Evolutionary conservation across 345 rosid species (phyloP), one percentile per base, ranked within the genome.

Genomic region (Mangifera indica): DNA sequence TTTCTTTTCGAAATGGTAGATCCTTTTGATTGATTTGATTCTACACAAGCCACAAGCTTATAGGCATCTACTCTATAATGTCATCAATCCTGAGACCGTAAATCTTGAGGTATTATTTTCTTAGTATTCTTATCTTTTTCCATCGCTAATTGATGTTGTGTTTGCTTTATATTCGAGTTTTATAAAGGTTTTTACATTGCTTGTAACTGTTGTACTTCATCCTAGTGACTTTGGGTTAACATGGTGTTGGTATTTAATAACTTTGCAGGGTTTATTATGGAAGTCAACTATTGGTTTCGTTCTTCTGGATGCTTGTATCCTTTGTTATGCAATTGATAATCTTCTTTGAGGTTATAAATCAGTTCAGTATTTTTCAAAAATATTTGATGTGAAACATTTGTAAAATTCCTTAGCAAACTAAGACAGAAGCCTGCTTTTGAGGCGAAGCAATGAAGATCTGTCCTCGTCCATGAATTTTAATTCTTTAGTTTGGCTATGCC

Each of bases 301-400:
- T 75, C 82, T 91, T 71, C 70, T 92, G 72, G 98, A 94, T 84
- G 84, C 82, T 78, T 90, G 98, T 93, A 90, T 90, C 97, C 89
- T 42, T 87, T 70, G 60, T 62, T 7, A 9, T 67, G 49, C 14
- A n/a, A 53, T 73, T 69, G 52, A 60, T 54, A 13, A 61, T 59
- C 66, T 66, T 29, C 32, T 60, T 54, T 48, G 55, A 65, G 32
- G 5, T 25, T 56, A 74, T 25, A 20, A 29, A 65, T 15, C 5
- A 5, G 60, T 63, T 55, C 57, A 15, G 18, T 76, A 11, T 48
- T 13, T 67, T 24, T 69, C 58, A 48, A 13, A n/a, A 40, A 54
- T 69, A 12, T 25, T 29, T 44, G 8, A 49, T 46, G 2, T 3
- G 10, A 21, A 26, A 2, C 62, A 21, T 29, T 29, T 64, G 12